Percentiles rank a stretch among this genome's conserved stretches.
phyloP scores from a whole-genome alignment of 768 basidiomycete species.

The Termitomyces titanicus region DNA sequence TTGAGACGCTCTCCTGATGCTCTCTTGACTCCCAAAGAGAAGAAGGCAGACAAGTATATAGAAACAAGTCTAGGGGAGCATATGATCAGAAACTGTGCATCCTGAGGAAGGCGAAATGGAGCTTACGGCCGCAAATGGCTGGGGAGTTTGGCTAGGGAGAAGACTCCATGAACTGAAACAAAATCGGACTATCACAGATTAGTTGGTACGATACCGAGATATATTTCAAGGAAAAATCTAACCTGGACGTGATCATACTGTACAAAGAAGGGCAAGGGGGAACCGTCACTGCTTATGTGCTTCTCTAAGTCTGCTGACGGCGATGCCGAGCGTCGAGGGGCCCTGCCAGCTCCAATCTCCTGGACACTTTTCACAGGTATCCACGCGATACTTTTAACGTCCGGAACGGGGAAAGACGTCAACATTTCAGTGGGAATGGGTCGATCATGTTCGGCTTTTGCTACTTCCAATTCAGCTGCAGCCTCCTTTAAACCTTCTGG shows the following conservation, averaged over 20 bases:
- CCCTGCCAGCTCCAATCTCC: constrained; percentile 53
- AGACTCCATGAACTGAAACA: constrained; percentile 72
- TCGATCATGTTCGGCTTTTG: constrained; percentile 82
- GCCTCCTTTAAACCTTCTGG: constrained; percentile 75
- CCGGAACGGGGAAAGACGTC: constrained; percentile 84
- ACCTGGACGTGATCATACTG: constrained; percentile 94
- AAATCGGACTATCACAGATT: constrained; percentile 75
- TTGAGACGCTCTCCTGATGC: constrained; percentile 64
- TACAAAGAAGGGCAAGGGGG: constrained; percentile 78
- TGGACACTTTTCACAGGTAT: constrained; percentile 70
- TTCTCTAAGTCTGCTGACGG: constrained; percentile 44
- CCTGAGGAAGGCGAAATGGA: not conserved
- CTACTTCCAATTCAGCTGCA: constrained; percentile 64
- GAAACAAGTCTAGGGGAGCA: constrained; percentile 57
- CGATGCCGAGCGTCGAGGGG: constrained; percentile 20
- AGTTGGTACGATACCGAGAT: not conserved
- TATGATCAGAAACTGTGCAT: constrained; percentile 3
- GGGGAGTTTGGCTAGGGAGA: constrained; percentile 74
- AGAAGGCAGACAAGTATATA: constrained; percentile 80
- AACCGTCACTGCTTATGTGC: constrained; percentile 67
- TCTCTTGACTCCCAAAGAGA: constrained; percentile 78
- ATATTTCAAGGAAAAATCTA: constrained; percentile 1
- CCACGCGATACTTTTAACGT: constrained; percentile 90
- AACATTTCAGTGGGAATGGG: constrained; percentile 82
- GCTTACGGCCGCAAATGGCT: constrained; percentile 73